Percentiles rank a stretch among this genome's conserved stretches.
phyloP scores from a whole-genome alignment of 495 filamentous ascomycete species.

The Neurospora tetraspora region DNA sequence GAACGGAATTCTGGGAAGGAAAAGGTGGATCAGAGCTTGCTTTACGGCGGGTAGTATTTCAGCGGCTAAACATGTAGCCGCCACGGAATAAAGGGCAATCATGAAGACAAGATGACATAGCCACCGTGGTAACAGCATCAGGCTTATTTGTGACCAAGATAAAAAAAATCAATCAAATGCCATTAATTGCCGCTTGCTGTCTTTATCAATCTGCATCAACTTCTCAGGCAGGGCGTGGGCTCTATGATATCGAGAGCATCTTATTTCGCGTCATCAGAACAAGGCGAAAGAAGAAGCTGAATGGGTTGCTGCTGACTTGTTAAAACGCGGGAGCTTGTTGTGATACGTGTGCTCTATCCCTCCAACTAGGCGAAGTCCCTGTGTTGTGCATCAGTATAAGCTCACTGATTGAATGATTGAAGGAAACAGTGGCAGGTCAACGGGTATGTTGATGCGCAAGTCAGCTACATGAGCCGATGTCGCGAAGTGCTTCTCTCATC shows the following conservation, averaged over 20 bases:
- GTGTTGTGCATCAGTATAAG: not conserved
- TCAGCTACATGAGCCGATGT: not conserved
- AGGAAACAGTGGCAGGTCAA: not conserved
- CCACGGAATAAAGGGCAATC: not conserved
- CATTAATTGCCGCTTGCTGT: not conserved
- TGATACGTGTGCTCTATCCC: not conserved
- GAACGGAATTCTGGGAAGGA: not conserved
- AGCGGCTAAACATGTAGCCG: not conserved
- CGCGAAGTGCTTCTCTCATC: not conserved
- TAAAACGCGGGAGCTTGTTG: not conserved
- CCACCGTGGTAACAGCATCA: not conserved
- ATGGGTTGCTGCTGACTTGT: not conserved
- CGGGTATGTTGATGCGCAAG: not conserved
- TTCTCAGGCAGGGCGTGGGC: not conserved
- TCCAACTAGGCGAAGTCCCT: not conserved
- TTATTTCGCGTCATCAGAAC: not conserved
- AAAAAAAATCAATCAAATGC: not conserved
- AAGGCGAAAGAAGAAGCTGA: not conserved
- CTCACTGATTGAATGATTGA: not conserved
- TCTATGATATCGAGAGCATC: not conserved
- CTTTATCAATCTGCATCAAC: not conserved
- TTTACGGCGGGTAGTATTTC: not conserved
- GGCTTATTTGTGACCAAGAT: not conserved
- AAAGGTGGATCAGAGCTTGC: not conserved
- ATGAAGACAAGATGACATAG: not conserved